These are phyloP conservation scores for Voacanga thouarsii DNA, from an alignment of 257 asterid species.

Conservation along the genomic window DNA sequence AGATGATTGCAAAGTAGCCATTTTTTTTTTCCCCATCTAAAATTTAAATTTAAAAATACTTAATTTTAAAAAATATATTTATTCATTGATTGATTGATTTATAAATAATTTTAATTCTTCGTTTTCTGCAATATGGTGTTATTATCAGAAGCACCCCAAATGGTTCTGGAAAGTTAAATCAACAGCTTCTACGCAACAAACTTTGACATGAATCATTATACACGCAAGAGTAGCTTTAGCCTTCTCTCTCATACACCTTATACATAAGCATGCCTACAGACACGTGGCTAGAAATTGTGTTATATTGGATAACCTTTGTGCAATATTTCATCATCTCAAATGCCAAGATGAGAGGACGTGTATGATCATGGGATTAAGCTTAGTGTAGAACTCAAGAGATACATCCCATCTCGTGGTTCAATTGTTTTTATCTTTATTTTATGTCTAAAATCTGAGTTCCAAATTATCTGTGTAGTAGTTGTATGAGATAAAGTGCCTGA, in stretches of 20 bases:
- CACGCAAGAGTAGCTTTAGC: neutral
- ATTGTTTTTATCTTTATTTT: neutral
- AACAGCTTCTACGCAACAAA: neutral
- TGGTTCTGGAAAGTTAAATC: neutral
- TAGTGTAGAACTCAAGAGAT: neutral
- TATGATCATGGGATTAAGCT: neutral
- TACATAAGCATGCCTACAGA: neutral
- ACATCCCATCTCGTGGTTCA: neutral
- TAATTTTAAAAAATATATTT: no score
- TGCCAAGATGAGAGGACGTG: neutral
- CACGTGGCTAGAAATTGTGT: neutral
- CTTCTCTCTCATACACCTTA: neutral
- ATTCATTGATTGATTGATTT: no score
- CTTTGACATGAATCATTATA: neutral
- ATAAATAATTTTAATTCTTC: neutral
- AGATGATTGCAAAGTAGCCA: neutral
- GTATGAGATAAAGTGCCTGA: neutral
- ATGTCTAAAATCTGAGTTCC: neutral
- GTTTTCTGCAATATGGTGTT: neutral
- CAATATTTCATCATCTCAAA: neutral
- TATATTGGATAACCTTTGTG: neutral
- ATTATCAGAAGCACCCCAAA: neutral
- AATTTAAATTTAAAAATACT: no score
- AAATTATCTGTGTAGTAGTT: neutral
- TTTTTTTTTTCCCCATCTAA: no score